A percentile compares a stretch with the other conserved stretches of the same genome.
Conservation (phyloP, 345 rosid genomes). For the Eucalyptus fibrosa region DNA sequence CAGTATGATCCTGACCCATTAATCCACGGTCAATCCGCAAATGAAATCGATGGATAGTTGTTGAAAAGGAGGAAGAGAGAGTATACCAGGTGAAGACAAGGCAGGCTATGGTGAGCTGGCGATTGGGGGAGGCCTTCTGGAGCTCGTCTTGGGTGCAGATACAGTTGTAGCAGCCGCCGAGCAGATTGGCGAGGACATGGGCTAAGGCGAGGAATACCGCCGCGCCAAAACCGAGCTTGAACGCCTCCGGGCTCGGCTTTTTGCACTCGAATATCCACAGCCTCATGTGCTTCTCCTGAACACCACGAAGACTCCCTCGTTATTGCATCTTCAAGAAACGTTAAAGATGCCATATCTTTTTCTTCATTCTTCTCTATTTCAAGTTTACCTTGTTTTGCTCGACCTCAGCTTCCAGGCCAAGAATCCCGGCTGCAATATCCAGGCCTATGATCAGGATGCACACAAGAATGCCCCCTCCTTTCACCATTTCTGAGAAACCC, state of each 20-base stretch:
- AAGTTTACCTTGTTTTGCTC: conserved; percentile 60
- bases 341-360: background rate
- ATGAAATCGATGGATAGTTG: background rate
- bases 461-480: conserved; percentile 44
- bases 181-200: conserved; percentile 55
- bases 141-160: conserved; percentile 83
- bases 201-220: conserved; percentile 52
- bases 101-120: conserved; percentile 64
- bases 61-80: background rate
- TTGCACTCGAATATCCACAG: conserved; percentile 83
- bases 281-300: conserved; percentile 45
- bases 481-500: conserved; percentile 24
- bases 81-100: conserved; percentile 70
- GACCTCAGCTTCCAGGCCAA: conserved; percentile 87
- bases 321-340: background rate
- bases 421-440: conserved; percentile 75
- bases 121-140: conserved; percentile 47
- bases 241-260: conserved; percentile 81
- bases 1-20: conserved; percentile 51
- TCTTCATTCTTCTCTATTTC: background rate
- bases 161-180: conserved; percentile 70
- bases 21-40: background rate
- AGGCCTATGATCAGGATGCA: conserved; percentile 69
- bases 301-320: background rate
- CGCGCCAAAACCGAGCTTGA: conserved; percentile 69